Evolutionary conservation across 495 filamentous ascomycete species (phyloP), one percentile per base, ranked within the genome.

Genomic region (Hypoxylon subgilvum): DNA sequence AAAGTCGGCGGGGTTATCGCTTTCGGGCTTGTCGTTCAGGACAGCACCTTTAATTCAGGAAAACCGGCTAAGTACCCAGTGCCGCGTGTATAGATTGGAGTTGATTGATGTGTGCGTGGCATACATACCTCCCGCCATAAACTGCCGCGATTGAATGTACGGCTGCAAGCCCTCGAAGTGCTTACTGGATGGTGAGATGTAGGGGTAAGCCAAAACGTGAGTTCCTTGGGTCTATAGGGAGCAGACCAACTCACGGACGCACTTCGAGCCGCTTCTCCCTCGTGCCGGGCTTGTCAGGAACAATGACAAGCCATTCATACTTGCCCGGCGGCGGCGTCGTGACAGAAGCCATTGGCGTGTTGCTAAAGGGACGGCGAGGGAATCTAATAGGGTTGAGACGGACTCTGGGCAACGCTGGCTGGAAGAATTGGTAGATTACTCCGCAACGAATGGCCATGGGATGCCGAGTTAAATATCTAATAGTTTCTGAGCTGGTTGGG

Each of bases 281-380:
- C n/a, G 74, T 79, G 3, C 82, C 87, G 0, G 79, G 79, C 57
- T 86, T 81, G 73, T 97, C 93, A 12, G 91, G 92, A 12, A 93
- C 60, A 47, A 96, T 86, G 62, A 91, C 87, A 7, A 97, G 81
- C 85, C 88, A 97, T 73, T 97, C 92, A 50, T 81, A 76, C 73
- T 87, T 86, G 57, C 57, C 64, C 18, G 61, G 46, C 9, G 66
- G 43, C 17, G 67, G 52, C 27, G 53, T 43, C 4, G 65, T 40
- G 35, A 60, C 43, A n/a, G 74, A 64, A 10, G 79, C 69, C 79
- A 82, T 82, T 56, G 67, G 72, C 41, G 62, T 49, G 28, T 56
- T 45, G 36, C 16, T 18, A 31, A 53, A 17, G 57, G 48, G 60
- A 44, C 39, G 16, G 3, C 42, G 64, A 18, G 52, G n/a, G 43